Evolutionary conservation across 192 early-diverging fungal species (phyloP).

Genomic region (Lunasporangiospora selenospora): DNA sequence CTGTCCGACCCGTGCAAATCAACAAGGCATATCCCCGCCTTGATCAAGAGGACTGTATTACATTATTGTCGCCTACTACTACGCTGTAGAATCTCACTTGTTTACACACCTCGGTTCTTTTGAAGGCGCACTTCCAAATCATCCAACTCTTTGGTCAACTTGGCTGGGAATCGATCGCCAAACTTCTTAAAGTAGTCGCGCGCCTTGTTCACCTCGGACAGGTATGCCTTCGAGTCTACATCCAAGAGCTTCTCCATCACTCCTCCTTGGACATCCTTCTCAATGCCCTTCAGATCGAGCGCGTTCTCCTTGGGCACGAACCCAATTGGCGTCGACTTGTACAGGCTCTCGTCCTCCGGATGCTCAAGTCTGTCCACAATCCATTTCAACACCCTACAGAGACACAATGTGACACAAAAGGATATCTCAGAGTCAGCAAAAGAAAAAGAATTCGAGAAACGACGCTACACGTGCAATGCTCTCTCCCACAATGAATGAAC

Average conservation of each 20-base stretch:
- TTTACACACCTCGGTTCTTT: constrained; percentile 19
- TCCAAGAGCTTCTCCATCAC: constrained; percentile 35
- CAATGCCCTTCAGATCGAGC: constrained; percentile 38
- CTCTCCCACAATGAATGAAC: not conserved
- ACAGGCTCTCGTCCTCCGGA: constrained; percentile 27
- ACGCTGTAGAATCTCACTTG: not conserved
- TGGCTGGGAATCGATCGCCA: constrained; percentile 43
- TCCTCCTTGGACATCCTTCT: constrained; percentile 28
- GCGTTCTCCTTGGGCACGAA: constrained; percentile 31
- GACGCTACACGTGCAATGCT: not conserved
- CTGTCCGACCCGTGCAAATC: too few species aligned
- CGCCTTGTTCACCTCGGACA: constrained; percentile 38
- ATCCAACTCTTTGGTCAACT: constrained; percentile 41
- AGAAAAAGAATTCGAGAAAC: not conserved
- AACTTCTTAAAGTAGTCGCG: constrained; percentile 40
- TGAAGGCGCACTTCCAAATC: constrained; percentile 31
- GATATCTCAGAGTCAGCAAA: not conserved
- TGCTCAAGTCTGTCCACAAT: constrained; percentile 37
- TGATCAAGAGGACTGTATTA: too few species aligned
- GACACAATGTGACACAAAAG: not conserved
- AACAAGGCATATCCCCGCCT: too few species aligned
- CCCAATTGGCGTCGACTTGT: constrained; percentile 36
- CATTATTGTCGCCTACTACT: too few species aligned
- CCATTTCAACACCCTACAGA: constrained; percentile 41
- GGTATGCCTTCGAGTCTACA: constrained; percentile 22